A percentile compares a stretch with the other conserved stretches of the same genome.
Conservation (phyloP, 768 basidiomycete species). For the Clavaria fumosa region DNA sequence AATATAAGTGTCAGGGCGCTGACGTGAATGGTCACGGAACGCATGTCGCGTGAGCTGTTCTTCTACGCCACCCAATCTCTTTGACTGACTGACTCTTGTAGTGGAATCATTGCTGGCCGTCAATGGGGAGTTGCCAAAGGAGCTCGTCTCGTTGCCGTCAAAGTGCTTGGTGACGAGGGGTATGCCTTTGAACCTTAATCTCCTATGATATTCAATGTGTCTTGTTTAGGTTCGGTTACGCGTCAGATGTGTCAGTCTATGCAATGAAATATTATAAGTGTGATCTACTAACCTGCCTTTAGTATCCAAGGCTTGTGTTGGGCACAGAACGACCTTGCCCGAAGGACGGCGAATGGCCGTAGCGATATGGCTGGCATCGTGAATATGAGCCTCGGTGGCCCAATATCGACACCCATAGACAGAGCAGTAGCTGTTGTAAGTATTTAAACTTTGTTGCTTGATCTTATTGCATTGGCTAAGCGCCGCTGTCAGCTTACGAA, state of each 20-base stretch:
- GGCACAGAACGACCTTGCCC: constrained; percentile 13
- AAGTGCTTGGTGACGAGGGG: constrained; percentile 25
- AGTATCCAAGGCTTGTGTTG: constrained; percentile 22
- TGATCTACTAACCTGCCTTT: background rate
- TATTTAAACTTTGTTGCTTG: no score
- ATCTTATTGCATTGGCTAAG: no score
- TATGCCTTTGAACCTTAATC: constrained; percentile 7
- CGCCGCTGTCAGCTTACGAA: constrained; percentile 14
- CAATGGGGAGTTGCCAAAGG: constrained; percentile 22
- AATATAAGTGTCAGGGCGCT: constrained; percentile 8
- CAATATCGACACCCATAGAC: constrained; percentile 16
- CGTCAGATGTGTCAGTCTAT: constrained; percentile 15
- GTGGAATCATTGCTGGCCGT: constrained; percentile 22
- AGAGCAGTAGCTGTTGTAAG: constrained; percentile 18
- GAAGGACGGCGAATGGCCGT: constrained; percentile 15
- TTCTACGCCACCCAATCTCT: background rate
- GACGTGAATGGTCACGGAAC: constrained; percentile 32
- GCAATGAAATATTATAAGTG: background rate
- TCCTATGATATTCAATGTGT: background rate
- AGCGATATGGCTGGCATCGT: no score
- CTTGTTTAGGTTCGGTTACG: constrained; percentile 6
- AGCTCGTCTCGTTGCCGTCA: constrained; percentile 25
- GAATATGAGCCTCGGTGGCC: constrained; percentile 24
- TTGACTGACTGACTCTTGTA: constrained; percentile 4
- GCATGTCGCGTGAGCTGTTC: constrained; percentile 19